Base-by-base conservation (phyloP, 441 rosid species). In the Brassica hybrid region DNA sequence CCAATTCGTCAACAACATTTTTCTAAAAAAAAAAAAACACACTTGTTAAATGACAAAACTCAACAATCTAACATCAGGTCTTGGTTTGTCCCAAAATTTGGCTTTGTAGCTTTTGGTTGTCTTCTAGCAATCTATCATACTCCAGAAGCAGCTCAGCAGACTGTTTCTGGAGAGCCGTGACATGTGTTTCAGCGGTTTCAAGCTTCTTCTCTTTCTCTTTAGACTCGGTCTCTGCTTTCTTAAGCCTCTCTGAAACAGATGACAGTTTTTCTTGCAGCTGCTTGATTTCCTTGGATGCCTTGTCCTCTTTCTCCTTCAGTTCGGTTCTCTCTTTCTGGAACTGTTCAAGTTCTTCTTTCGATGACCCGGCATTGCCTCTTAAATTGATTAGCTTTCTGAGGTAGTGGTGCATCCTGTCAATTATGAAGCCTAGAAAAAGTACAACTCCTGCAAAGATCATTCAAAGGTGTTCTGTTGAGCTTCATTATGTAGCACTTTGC, bases 321-420 rank as follows among this genome's bases (percentile, higher is more conserved):
- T 83, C 83, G 21, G 6, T 70, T 71, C 80, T 91, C 80, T 96
- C 97, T 76, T 86, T 87, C 76, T 77, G 86, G 0, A 96, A 90
- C 65, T 48, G 75, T 70, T 92, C 92, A 41, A 88, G 82, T 82
- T 88, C 97, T 61, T 88, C 95, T 76, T 88, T 92, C 0, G 97
- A 91, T 57, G 90, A 86, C 30, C 94, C 96, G 7, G 75, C 83
- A 4, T 59, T 85, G 69, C 86, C 73, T 85, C 96, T 90, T 62
- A 93, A n/a, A 1, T 67, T 80, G 50, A 90, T 82, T 52, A 95
- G 92, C 86, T 91, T 95, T 63, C 78, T 83, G 43, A 91, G 91
- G 81, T 90, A 96, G 60, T 90, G 95, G 69, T 96, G 99, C 85
- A 90, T 82, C 0, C 99, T 88, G 65, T 93, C 98, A 52, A 95